A percentile compares a stretch with the other conserved stretches of the same genome.
Conservation (phyloP, 352 stramenopile genomes). For the Pythium oligandrum region DNA sequence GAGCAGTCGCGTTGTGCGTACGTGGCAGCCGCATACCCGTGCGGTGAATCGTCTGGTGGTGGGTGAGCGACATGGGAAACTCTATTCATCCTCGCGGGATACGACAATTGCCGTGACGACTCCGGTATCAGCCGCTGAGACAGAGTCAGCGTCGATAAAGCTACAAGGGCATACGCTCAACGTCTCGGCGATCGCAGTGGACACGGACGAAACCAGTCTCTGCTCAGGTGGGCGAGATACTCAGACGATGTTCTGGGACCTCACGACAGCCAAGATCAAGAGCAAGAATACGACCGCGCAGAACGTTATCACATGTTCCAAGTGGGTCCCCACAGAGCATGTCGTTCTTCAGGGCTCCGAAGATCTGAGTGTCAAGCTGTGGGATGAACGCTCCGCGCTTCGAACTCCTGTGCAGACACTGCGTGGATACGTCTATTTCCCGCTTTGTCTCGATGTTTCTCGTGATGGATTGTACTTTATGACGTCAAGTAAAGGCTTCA, state of each 20-base stretch:
- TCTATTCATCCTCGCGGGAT: constrained; percentile 77
- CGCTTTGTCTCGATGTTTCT: constrained; percentile 55
- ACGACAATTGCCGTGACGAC: constrained; percentile 59
- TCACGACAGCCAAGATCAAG: constrained; percentile 38
- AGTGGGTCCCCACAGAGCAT: constrained; percentile 58
- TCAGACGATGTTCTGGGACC: constrained; percentile 75
- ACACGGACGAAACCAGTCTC: constrained; percentile 44
- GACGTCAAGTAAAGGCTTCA: constrained; percentile 86
- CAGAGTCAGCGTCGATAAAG: constrained; percentile 10
- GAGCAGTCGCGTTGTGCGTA: constrained; percentile 17
- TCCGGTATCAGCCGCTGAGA: neutral
- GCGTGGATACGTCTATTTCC: constrained; percentile 78
- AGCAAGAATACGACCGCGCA: constrained; percentile 67
- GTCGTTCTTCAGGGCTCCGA: constrained; percentile 76
- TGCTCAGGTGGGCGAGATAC: constrained; percentile 82
- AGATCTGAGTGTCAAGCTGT: constrained; percentile 76
- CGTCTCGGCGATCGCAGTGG: constrained; percentile 56
- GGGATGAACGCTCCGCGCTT: constrained; percentile 56
- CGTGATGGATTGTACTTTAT: constrained; percentile 52
- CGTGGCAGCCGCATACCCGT: constrained; percentile 45
- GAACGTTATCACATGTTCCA: constrained; percentile 84
- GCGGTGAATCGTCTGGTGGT: constrained; percentile 62
- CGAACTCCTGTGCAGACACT: constrained; percentile 48
- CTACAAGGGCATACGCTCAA: constrained; percentile 60
- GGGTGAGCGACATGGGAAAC: constrained; percentile 26